Evolutionary conservation across 2,329 filamentous ascomycete genomes (phyloP), one percentile per base, ranked within the genome.

Genomic region (Alternaria solani): DNA sequence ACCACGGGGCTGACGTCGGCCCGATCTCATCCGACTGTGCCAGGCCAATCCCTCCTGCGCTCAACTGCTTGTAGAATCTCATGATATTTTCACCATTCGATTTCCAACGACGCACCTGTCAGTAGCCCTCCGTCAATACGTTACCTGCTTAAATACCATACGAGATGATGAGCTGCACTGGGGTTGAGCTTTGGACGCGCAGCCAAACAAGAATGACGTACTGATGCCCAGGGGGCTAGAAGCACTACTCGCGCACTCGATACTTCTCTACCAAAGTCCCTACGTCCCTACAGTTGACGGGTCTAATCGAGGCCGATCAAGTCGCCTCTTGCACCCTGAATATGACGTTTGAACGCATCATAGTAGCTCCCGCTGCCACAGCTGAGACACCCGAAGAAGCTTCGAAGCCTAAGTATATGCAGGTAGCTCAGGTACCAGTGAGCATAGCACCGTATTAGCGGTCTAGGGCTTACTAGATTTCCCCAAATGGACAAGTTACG

Each of bases 301-400:
- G 4, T 18, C 25, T n/a, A 16, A 51, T 38, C 32, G 8, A 38
- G 46, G 36, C 47, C 39, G 16, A 34, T 30, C 11, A 26, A 1
- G 20, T 14, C 5, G 11, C 36, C 8, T 25, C 20, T 25, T 14
- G 39, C 52, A 28, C 20, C 41, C 36, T 39, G 9, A 7, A 12
- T n/a, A 57, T 60, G 53, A 60, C 57, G 53, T 56, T 7, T 28
- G 25, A 16, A 42, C 46, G 46, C 53, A 44, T 51, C 34, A 43
- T 60, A 18, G 7, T 25, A 20, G 44, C 30, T 42, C 41, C 44
- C 30, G 26, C 44, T 44, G 30, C 14, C 34, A 23, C 25, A 34
- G 26, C 41, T 51, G 53, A 47, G 51, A 60, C 51, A 14, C 20
- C 39, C 16, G n/a, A 30, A 12, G 34, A 20, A 8, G 12, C 39